Percentiles rank a stretch among this genome's conserved stretches.
phyloP scores from a whole-genome alignment of 306 rosid species.

The Cicer cuneatum region DNA sequence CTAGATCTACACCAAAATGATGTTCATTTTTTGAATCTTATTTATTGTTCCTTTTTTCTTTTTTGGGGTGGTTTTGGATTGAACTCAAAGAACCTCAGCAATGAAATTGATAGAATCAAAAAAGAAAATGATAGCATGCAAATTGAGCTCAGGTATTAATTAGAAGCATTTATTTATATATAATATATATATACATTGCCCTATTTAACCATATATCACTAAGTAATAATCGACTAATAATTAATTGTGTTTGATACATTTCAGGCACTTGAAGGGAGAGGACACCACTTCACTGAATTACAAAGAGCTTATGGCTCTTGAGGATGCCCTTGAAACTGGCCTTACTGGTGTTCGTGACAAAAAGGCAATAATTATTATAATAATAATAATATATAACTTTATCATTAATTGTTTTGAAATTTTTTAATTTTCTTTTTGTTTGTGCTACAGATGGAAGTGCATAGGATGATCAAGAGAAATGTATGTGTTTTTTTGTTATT shows the following conservation, averaged over 20 bases:
- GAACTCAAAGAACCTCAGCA: slow-evolving; percentile 70
- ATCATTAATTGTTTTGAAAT: neutral
- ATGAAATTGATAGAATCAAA: slow-evolving; percentile 81
- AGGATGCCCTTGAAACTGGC: slow-evolving; percentile 76
- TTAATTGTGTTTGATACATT: neutral
- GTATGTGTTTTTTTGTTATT: slow-evolving; percentile 50
- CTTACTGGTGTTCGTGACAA: slow-evolving; percentile 60
- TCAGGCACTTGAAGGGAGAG: slow-evolving; percentile 90
- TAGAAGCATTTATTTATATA: neutral
- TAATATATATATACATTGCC: neutral
- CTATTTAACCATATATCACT: slow-evolving; percentile 24
- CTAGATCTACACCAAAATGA: slow-evolving; percentile 44
- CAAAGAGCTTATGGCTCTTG: slow-evolving; percentile 73
- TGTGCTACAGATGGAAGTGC: slow-evolving; percentile 60
- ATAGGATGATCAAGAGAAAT: slow-evolving; percentile 58
- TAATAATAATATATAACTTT: no score
- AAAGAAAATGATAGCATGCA: slow-evolving; percentile 94
- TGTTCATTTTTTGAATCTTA: slow-evolving; percentile 1
- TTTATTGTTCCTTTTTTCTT: neutral
- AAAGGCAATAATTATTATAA: slow-evolving; percentile 46
- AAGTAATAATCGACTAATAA: neutral
- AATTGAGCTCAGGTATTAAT: slow-evolving; percentile 73
- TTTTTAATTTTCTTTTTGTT: neutral
- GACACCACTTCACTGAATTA: slow-evolving; percentile 73
- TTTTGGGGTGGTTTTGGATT: slow-evolving; percentile 28